These are phyloP conservation scores for Fraxinus quadrangulata DNA, from an alignment of 257 asterid genomes.

Conservation along the genomic window DNA sequence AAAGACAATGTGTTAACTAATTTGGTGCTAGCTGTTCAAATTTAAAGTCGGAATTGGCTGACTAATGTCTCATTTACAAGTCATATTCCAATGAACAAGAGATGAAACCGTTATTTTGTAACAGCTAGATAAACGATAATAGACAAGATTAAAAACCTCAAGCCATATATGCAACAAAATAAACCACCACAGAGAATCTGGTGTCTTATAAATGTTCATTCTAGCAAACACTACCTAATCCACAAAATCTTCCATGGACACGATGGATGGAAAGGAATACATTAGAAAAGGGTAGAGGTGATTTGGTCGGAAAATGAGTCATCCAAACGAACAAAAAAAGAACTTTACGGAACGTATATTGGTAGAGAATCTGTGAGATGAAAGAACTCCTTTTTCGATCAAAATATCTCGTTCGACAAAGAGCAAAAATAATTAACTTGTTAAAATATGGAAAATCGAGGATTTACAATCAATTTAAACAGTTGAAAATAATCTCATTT, in stretches of 20 bases:
- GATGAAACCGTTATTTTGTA: neutral
- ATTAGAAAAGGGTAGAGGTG: neutral
- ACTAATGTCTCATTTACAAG: neutral
- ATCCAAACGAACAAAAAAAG: neutral
- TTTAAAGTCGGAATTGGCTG: neutral
- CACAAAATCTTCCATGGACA: neutral
- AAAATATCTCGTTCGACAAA: neutral
- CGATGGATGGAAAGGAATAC: neutral
- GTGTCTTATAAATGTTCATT: constrained; percentile 1
- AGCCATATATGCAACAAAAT: neutral
- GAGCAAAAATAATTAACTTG: neutral
- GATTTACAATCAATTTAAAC: neutral
- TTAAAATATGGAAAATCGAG: neutral
- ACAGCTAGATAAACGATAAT: neutral
- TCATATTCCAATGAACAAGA: neutral
- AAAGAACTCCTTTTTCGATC: neutral
- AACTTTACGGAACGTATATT: neutral
- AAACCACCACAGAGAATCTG: constrained; percentile 1
- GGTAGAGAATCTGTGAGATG: neutral
- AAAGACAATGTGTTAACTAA: neutral
- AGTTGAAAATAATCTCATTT: neutral
- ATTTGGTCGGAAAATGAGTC: neutral
- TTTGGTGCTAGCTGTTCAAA: neutral
- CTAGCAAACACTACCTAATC: neutral
- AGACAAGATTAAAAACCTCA: neutral